Base-by-base conservation (phyloP, 2,329 filamentous ascomycete species). In the Aspergillus sp. region DNA sequence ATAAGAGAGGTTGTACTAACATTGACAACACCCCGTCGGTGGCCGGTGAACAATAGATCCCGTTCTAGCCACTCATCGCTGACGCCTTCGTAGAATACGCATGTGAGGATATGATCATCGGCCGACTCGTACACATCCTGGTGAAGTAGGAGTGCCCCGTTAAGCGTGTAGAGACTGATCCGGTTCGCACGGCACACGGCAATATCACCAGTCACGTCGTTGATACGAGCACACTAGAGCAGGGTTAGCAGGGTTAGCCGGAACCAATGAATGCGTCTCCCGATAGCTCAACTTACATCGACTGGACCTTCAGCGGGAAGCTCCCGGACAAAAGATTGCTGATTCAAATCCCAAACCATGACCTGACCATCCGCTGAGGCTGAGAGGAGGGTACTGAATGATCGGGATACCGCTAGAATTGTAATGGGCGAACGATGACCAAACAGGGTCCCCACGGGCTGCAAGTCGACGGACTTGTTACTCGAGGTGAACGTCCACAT, bases 281-380 rank as follows among this genome's bases (percentile, higher is more conserved):
- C 8, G 26, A 8, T 12, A 5, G 2, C 9, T 39, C 7, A 49
- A 55, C 62, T 61, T 58, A 73, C 72, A 57, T 73, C 67, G 2
- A 75, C 69, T 4, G 74, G 68, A 4, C 79, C 75, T 3, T 74
- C 73, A 10, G 75, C 65, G 0, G 81, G 81, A 26, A 91, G 73
- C 65, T 82, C 85, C 40, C 88, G 81, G 4, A 97, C 83, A 59
- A 95, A 94, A 44, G 88, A 86, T 8, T 89, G 79, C 10, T 88
- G 81, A 65, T 97, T 98, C 3, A 98, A 76, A 64, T 97, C 93
- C 93, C 93, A 98, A 3, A 97, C 74, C 59, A 94, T 82, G 7
- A 90, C 82, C 35, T 87, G 82, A 0, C 90, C 90, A 59, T 94
- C 88, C 0, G 78, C 77, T 0, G 86, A 90, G 1, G 86, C 85